Evolutionary conservation across 2,329 filamentous ascomycete genomes (phyloP).

Genomic region (Dactylonectria estremocensis): DNA sequence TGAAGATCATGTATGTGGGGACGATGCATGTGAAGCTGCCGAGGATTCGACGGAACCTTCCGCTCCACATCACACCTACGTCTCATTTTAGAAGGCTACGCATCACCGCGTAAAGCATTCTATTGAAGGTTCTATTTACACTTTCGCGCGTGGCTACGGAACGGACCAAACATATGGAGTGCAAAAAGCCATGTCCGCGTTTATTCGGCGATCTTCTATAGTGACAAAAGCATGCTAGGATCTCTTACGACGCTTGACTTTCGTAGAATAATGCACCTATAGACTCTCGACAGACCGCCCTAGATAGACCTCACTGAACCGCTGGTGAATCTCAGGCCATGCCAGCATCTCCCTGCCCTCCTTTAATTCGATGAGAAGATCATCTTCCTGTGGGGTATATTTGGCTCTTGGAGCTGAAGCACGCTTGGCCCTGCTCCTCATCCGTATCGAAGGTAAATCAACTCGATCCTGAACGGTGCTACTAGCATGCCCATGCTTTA

Average conservation of each 20-base stretch:
- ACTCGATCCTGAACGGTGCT: not conserved
- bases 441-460: not conserved
- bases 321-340: conserved; percentile 10
- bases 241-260: not conserved
- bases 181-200: no score
- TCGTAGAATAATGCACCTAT: not conserved
- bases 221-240: not conserved
- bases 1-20: no score
- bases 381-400: not conserved
- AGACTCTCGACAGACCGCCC: not conserved
- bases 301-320: conserved; percentile 1
- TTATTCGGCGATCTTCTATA: no score
- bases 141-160: no score
- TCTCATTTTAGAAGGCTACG: no score
- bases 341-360: not conserved
- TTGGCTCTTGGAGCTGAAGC: not conserved
- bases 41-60: no score
- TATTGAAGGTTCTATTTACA: no score
- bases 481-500: conserved; percentile 10
- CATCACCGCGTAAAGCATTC: no score
- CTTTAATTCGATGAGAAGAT: conserved; percentile 4
- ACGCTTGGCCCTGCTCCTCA: not conserved
- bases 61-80: no score
- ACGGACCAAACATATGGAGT: no score
- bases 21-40: no score